These are phyloP conservation scores for Penicillium sp. DNA, from an alignment of 2,329 filamentous ascomycete species.

Conservation along the genomic window DNA sequence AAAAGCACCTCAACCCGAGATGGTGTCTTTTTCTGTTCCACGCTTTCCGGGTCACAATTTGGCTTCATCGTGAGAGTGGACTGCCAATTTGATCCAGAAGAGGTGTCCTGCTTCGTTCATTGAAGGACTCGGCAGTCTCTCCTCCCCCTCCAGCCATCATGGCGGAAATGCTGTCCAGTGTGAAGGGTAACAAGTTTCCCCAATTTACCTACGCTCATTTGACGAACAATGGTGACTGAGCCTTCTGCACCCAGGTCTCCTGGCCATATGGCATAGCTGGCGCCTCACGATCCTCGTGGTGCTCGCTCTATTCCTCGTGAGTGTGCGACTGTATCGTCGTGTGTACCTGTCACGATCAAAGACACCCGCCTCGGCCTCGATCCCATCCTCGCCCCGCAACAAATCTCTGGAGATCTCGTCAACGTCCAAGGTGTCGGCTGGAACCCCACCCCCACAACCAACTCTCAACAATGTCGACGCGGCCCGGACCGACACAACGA, in stretches of 20 bases:
- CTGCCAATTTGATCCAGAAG: no score
- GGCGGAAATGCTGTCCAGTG: no score
- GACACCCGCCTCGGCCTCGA: slow-evolving; percentile 24
- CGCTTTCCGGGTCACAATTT: no score
- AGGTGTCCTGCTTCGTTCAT: no score
- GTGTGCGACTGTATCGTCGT: slow-evolving; percentile 22
- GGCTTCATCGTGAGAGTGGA: no score
- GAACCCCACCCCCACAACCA: not conserved
- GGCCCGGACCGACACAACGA: not conserved
- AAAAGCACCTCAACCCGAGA: no score
- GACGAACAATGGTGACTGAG: not conserved
- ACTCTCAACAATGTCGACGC: slow-evolving; percentile 11
- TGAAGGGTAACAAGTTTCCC: no score
- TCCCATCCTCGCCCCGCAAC: slow-evolving; percentile 28
- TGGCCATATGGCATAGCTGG: slow-evolving; percentile 45
- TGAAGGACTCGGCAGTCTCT: no score
- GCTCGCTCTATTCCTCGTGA: slow-evolving; percentile 32
- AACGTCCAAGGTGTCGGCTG: slow-evolving; percentile 5
- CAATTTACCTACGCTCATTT: no score
- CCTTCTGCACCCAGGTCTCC: slow-evolving; percentile 24
- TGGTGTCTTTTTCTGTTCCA: no score
- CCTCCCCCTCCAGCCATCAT: no score
- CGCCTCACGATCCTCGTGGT: slow-evolving; percentile 42
- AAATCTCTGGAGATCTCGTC: slow-evolving; percentile 21
- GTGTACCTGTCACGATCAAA: slow-evolving; percentile 19